Conservation (phyloP, 2,329 filamentous ascomycete genomes). For the Shiraia sp. region DNA sequence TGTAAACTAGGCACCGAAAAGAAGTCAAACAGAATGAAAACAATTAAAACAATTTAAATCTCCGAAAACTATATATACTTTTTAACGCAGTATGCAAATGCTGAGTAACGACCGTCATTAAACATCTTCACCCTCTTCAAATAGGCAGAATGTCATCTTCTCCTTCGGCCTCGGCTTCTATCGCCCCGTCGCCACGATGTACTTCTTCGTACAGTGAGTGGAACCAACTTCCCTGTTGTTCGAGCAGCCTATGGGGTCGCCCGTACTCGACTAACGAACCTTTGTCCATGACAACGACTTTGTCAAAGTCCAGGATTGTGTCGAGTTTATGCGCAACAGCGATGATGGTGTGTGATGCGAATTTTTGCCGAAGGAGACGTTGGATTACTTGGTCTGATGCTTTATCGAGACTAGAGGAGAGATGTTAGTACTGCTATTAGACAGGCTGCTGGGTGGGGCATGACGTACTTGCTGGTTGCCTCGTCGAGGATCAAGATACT, state of each 20-base stretch:
- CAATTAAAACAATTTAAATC: no score
- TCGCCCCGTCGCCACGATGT: conserved; percentile 1
- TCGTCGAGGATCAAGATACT: conserved; percentile 39
- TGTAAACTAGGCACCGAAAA: background rate
- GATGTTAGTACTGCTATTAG: conserved; percentile 4
- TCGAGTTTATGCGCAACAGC: conserved; percentile 61
- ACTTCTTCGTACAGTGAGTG: conserved; percentile 35
- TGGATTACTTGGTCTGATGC: conserved; percentile 63
- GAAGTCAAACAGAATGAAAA: no score
- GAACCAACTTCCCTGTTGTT: conserved; percentile 36
- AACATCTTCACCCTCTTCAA: no score
- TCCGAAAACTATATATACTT: no score
- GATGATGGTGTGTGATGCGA: conserved; percentile 62
- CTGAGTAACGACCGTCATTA: no score
- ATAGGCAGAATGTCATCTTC: conserved; percentile 3
- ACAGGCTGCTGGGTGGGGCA: background rate
- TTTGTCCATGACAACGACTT: conserved; percentile 56
- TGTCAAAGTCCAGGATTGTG: conserved; percentile 59
- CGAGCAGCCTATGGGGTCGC: conserved; percentile 32
- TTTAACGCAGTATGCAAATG: no score
- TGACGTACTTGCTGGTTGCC: conserved; percentile 38
- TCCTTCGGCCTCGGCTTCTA: background rate
- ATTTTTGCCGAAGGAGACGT: conserved; percentile 57
- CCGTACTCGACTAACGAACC: conserved; percentile 54
- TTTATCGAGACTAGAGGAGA: conserved; percentile 55